Base-by-base conservation (phyloP, 495 filamentous ascomycete genomes). In the Aspergillus cavernicola region DNA sequence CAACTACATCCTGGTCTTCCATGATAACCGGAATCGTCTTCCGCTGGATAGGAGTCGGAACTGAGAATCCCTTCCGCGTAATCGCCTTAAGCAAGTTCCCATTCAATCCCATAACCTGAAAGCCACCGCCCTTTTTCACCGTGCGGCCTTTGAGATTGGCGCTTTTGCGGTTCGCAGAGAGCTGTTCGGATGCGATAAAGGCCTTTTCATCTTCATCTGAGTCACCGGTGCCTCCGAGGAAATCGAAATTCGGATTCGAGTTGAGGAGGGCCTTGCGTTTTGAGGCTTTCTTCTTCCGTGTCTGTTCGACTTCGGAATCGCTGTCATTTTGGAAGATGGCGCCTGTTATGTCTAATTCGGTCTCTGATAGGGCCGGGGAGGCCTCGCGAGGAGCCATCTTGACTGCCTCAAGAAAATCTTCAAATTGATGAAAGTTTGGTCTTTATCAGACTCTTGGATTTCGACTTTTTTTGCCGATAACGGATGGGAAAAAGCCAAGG, bases 31-130 rank as follows among this genome's bases (percentile, higher is more conserved):
- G 93, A 39, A 99, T 93, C 8, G 93, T 88, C 74, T 97, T 97
- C 31, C 93, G 80, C 75, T 99, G 93, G 66, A 99, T 97, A 0
- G 93, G 93, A 4, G 93, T 99, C 0, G 93, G 93, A 2, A 97
- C 88, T 1, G 86, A 88, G 70, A 95, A 99, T 23, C 93, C 93
- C 70, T 97, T 97, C 55, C 86, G 81, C 13, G 86, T 80, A 43
- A 99, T 97, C 5, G 95, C 89, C 62, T 91, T 90, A 24, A 97
- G 73, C 12, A 99, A 75, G 40, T 85, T 82, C 24, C 80, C 67
- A 73, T 86, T 93, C 31, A 99, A 75, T 76, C 89, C 95, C 92
- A 98, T 96, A 35, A 87, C 85, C 69, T 98, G 93, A 66, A 97
- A 99, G 36, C 92, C 93, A 62, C 92, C 92, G 37, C 90, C 89